Evolutionary conservation across 2,329 filamentous ascomycete genomes (phyloP), one percentile per base, ranked within the genome.

Genomic region (Pleomassaria siparia): DNA sequence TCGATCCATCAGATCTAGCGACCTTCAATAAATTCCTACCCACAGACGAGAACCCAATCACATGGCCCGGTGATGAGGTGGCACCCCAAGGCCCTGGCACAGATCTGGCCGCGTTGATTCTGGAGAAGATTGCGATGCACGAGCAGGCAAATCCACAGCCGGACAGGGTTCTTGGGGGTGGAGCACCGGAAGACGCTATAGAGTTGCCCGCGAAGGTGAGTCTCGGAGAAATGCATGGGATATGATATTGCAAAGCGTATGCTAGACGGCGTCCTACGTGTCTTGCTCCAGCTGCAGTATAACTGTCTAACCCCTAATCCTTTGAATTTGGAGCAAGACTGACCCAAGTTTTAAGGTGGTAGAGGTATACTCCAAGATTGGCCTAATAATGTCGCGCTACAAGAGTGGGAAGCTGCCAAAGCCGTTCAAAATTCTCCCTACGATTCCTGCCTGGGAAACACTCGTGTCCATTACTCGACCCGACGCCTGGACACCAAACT

Each of bases 361-460:
- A 13, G 92, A 97, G 66, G 92, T 96, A 13, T 97, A 95, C 71
- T 87, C 88, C 51, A 95, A 96, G 84, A 86, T 96, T 59, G 92
- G 91, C 51, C 79, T 91, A 57, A 87, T 97, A 51, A 80, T 99
- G 49, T 91, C 89, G 21, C 84, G 92, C 55, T 97, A 96, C 77
- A 96, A 95, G 74, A 92, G 88, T 12, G 94, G 94, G n/a, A 92
- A 92, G 57, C 80, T 99, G 25, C 94, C 94, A 16, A 99, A 99
- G 73, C 92, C 92, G 0, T 95, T 99, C 80, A 97, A 97, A 74
- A 91, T 97, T 55, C 81, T 99, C 8, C 94, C 94, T 2, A 91
- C 91, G 0, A 83, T 97, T 12, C 91, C 91, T 7, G 84, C 94
- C 62, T 97, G 91, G 91, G 89, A 94, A 66, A 88, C 90, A 16